Evolutionary conservation across 352 stramenopile genomes (phyloP).

Genomic region (Phytophthora crassamura): DNA sequence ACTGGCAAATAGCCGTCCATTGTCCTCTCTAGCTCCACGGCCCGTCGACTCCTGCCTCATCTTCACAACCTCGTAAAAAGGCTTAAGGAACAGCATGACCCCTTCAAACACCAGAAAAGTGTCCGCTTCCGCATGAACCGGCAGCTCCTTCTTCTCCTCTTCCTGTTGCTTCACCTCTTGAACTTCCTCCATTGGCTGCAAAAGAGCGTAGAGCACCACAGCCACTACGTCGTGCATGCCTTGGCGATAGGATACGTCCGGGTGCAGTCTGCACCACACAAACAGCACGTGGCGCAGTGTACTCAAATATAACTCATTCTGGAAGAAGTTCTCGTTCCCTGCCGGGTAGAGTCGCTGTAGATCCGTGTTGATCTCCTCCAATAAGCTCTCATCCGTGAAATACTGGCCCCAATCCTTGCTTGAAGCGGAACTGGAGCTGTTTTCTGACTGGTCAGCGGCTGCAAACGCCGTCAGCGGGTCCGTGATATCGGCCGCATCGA

Average conservation of each 20-base stretch:
- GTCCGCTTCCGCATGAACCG: conserved; percentile 59
- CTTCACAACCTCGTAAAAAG: conserved; percentile 79
- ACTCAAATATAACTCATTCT: conserved; percentile 67
- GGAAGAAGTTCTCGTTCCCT: conserved; percentile 81
- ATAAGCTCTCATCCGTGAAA: conserved; percentile 70
- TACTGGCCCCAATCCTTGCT: conserved; percentile 57
- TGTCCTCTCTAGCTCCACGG: background rate
- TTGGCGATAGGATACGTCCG: conserved; percentile 84
- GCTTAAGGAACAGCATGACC: conserved; percentile 81
- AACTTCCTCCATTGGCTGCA: conserved; percentile 11
- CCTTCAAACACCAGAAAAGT: conserved; percentile 80
- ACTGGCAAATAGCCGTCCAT: conserved; percentile 26
- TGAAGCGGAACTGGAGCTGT: background rate
- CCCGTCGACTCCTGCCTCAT: conserved; percentile 17
- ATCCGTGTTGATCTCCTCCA: conserved; percentile 87
- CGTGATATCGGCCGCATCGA: conserved; percentile 54
- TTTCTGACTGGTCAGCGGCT: conserved; percentile 3
- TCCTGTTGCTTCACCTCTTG: conserved; percentile 14
- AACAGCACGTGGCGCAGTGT: conserved; percentile 82
- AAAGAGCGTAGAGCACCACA: conserved; percentile 79
- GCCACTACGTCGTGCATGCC: conserved; percentile 87
- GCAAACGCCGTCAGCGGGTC: conserved; percentile 57
- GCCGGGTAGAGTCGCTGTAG: conserved; percentile 76
- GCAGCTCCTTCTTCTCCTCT: conserved; percentile 30
- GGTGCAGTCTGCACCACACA: conserved; percentile 83